Evolutionary conservation across 345 rosid species (phyloP), one percentile per base, ranked within the genome.

Genomic region (Eucalyptus lansdowneana): DNA sequence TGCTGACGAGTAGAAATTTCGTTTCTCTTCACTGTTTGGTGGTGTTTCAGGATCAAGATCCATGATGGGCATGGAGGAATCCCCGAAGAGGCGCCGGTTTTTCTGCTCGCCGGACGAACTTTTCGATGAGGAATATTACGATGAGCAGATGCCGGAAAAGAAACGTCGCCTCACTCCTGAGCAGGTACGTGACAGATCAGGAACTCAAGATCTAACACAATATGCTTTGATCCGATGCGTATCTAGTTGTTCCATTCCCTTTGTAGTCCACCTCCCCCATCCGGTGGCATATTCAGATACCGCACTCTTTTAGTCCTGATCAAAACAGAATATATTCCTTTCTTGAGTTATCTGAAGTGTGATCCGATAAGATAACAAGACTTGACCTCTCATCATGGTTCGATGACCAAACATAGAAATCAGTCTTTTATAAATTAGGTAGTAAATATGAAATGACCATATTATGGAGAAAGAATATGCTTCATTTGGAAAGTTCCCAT

Each of bases 71-170:
- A 92, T 93, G 91, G 98, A 95, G 93, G 97, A 95, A 56, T 90
- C 92, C 92, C 94, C 95, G 37, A 96, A 91, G 94, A 92, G 90
- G 93, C 93, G 97, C 53, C 97, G 95, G 11, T 95, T 96, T 92
- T 95, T 96, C 94, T 92, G 94, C 93, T 93, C 96, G 31, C 91
- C 94, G 60, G 97, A 95, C 5, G 97, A 97, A 87, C 91, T 93
- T 83, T 94, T 91, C 88, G 97, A 97, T 19, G 98, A 96, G 12
- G 96, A 95, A 56, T 96, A 93, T 88, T 96, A 95, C 89, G 99
- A 97, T 56, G 99, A 97, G 14, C 98, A 95, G 92, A 67, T 88
- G 88, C 95, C 95, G 24, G 99, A 96, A 91, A 97, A 96, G 93
- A 97, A 97, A 88, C 98, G 99, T 80, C 97, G 99, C 49, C 53